Base-by-base conservation (phyloP, 495 filamentous ascomycete species). In the Penicillium arizonense region DNA sequence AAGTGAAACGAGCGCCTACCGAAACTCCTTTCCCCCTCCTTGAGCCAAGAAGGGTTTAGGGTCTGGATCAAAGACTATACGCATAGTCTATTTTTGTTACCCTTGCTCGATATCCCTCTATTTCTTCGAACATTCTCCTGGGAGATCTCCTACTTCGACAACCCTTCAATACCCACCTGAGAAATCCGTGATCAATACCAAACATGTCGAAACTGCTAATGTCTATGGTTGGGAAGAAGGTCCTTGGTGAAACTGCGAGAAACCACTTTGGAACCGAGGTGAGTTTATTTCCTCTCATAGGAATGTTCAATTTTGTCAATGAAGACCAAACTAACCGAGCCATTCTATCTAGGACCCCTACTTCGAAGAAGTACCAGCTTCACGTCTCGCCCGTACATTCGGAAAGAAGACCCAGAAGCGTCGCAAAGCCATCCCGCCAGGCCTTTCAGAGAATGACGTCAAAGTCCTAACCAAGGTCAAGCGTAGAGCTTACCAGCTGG, bases 391-490 rank as follows among this genome's bases (percentile, higher is more conserved):
- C 44, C 82, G 82, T 44, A 57, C 73, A n/a, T 69, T 76, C 47
- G 75, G 75, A 14, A 76, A 76, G 49, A 88, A 84, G 63, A 77
- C 72, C n/a, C 85, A 85, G 69, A 87, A 82, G 63, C 74, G 76
- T 39, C 82, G 84, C 64, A 89, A 90, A 53, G 84, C 86, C 1
- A 66, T 86, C 18, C 88, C 87, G 0, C 77, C 77, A 5, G 87
- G 87, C 18, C 78, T 97, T 45, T 91, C 91, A 7, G 70, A 83
- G 5, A 83, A 94, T 52, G 95, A 98, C 68, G 81, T 77, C 58
- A 78, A 85, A 47, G 80, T 96, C 62, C 82, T 98, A 40, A 88
- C 83, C 36, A 83, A 84, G 40, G 87, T 95, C 57, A 90, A 93
- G 61, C 77, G 83, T 55, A 78, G 85, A 50, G 92, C 94, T 24